phyloP scores from a whole-genome alignment of 2,329 filamentous ascomycete species.

The Xylariales sp. region DNA sequence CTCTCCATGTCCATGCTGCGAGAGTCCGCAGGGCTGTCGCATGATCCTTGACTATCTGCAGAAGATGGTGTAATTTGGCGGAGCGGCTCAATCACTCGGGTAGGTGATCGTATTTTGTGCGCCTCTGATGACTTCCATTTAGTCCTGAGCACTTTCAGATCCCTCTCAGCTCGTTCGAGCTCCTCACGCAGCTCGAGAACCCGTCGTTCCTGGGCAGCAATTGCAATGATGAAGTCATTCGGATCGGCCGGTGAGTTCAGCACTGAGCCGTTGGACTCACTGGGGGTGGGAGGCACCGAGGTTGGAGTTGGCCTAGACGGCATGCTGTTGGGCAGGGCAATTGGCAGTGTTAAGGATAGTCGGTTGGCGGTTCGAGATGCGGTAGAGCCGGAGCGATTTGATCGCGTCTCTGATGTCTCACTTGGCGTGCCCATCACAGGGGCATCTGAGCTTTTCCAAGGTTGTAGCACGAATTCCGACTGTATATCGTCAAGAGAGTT shows the following conservation, averaged over 20 bases:
- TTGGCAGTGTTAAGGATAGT: slow-evolving; percentile 58
- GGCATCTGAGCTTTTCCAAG: slow-evolving; percentile 28
- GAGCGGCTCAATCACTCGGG: slow-evolving; percentile 55
- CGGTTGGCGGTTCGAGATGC: slow-evolving; percentile 52
- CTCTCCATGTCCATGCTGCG: slow-evolving; percentile 64
- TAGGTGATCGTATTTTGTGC: slow-evolving; percentile 68
- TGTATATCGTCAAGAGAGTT: slow-evolving; percentile 12
- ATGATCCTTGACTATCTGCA: slow-evolving; percentile 21
- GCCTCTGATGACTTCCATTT: slow-evolving; percentile 78
- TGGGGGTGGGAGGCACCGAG: slow-evolving; percentile 46
- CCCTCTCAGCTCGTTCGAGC: slow-evolving; percentile 73
- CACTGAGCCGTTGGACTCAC: slow-evolving; percentile 31
- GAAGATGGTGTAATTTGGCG: slow-evolving; percentile 29
- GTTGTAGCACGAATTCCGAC: slow-evolving; percentile 12
- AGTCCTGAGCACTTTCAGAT: slow-evolving; percentile 73
- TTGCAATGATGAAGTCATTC: slow-evolving; percentile 75
- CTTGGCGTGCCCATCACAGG: slow-evolving; percentile 32
- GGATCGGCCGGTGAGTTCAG: slow-evolving; percentile 47
- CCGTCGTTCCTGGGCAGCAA: slow-evolving; percentile 85
- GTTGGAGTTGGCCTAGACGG: slow-evolving; percentile 48
- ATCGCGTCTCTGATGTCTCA: slow-evolving; percentile 37
- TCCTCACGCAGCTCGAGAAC: slow-evolving; percentile 92
- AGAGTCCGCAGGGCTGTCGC: slow-evolving; percentile 33
- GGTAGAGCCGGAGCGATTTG: slow-evolving; percentile 47
- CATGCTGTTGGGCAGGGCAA: slow-evolving; percentile 48